These are phyloP conservation scores for Paracoccidioides lutzii DNA, from an alignment of 2,329 filamentous ascomycete genomes.

Conservation along the genomic window DNA sequence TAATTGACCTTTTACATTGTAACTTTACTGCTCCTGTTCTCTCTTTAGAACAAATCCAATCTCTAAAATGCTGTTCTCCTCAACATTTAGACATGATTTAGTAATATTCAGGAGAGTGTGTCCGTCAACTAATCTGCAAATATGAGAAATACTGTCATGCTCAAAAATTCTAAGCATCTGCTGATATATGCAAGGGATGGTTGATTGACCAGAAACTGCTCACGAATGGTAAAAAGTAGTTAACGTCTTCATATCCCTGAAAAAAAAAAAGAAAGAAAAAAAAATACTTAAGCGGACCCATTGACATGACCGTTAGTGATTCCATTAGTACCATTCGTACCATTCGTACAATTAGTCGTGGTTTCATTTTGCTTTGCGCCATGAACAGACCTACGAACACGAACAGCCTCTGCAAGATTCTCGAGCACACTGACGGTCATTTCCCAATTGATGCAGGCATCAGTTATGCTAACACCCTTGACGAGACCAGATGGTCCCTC, in stretches of 20 bases:
- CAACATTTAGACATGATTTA: no score
- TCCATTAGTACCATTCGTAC: slow-evolving; percentile 4
- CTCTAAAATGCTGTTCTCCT: no score
- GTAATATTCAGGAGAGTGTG: no score
- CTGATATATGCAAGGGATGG: no score
- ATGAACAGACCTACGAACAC: slow-evolving; percentile 50
- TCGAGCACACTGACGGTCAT: slow-evolving; percentile 69
- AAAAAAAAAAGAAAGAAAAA: neutral
- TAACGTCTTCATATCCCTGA: neutral
- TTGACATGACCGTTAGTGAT: neutral
- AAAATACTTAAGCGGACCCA: neutral
- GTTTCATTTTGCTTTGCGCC: slow-evolving; percentile 15
- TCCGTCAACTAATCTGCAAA: no score
- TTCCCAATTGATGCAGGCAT: slow-evolving; percentile 93
- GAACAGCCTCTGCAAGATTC: slow-evolving; percentile 71
- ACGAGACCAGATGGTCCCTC: slow-evolving; percentile 68
- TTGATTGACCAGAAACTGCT: no score
- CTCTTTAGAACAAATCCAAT: no score
- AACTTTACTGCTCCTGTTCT: no score
- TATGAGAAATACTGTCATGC: no score
- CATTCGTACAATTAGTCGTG: slow-evolving; percentile 10
- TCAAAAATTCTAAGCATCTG: no score
- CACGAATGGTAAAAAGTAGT: neutral
- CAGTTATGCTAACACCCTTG: slow-evolving; percentile 87
- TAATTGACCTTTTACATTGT: no score